Percentiles rank a stretch among this genome's conserved stretches.
phyloP scores from a whole-genome alignment of 1,284 basidiomycete species.

The Pterula multifida region DNA sequence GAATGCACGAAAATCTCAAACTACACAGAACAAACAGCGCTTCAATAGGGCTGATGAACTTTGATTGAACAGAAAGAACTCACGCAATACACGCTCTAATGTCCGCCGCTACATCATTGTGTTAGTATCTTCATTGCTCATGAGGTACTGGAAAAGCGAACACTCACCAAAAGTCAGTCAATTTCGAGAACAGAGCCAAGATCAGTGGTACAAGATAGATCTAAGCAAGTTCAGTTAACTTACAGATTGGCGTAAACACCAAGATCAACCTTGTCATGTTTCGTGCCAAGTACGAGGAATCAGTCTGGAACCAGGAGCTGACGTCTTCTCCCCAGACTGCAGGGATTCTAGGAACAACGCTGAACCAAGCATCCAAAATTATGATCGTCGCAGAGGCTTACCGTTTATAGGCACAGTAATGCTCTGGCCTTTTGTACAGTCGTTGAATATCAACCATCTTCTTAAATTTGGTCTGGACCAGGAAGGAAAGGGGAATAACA shows the following conservation, averaged over 20 bases:
- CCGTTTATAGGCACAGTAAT: slow-evolving; percentile 11
- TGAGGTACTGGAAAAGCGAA: too few relatives aligned
- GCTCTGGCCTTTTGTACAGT: slow-evolving; percentile 11
- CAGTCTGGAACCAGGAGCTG: slow-evolving; percentile 11
- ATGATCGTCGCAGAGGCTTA: background rate
- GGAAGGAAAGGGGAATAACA: slow-evolving; percentile 11
- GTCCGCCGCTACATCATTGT: slow-evolving; percentile 10
- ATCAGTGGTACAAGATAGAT: too few relatives aligned
- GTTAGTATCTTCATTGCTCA: too few relatives aligned
- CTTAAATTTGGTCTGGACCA: slow-evolving; percentile 8
- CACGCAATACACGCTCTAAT: slow-evolving; percentile 14
- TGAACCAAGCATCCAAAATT: background rate
- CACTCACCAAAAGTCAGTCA: too few relatives aligned
- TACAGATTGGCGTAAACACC: slow-evolving; percentile 13
- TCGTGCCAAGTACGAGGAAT: slow-evolving; percentile 5
- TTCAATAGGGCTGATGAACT: background rate
- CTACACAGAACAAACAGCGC: background rate
- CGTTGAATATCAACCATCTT: slow-evolving; percentile 8
- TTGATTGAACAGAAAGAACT: background rate
- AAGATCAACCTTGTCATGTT: slow-evolving; percentile 5
- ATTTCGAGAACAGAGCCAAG: too few relatives aligned
- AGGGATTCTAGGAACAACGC: background rate
- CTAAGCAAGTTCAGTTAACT: too few relatives aligned
- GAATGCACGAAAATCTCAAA: slow-evolving; percentile 15
- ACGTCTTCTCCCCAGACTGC: slow-evolving; percentile 10